Conservation (phyloP, 2,329 filamentous ascomycete species). For the Paracamarosporium sp. region DNA sequence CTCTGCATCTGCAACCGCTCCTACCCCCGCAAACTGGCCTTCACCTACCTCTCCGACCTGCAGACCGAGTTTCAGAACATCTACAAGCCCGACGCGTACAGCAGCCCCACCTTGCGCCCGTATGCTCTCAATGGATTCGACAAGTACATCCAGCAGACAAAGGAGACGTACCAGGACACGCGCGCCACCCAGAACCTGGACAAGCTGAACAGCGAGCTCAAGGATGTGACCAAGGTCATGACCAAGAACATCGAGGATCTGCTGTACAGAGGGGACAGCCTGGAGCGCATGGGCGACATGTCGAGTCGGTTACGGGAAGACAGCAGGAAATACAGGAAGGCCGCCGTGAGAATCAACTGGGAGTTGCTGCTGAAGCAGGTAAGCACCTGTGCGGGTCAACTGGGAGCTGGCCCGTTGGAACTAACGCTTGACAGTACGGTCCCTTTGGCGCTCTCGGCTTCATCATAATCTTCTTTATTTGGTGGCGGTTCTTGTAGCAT, state of each 20-base stretch:
- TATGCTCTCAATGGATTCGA: conserved; percentile 99
- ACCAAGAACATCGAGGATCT: conserved; percentile 99
- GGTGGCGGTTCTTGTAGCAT: conserved; percentile 86
- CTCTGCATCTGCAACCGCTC: conserved; percentile 91
- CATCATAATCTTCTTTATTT: conserved; percentile 85
- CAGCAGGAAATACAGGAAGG: conserved; percentile 90
- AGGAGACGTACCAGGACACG: conserved; percentile 91
- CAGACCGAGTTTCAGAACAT: conserved; percentile 88
- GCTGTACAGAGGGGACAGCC: conserved; percentile 88
- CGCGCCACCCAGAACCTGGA: conserved; percentile 91
- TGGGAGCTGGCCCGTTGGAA: conserved; percentile 7
- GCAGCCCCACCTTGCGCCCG: conserved; percentile 77
- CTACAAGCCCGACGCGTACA: conserved; percentile 77
- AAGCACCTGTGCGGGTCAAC: conserved; percentile 28
- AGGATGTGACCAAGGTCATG: conserved; percentile 99
- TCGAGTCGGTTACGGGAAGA: conserved; percentile 87
- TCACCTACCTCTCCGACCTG: conserved; percentile 96
- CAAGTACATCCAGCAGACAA: conserved; percentile 92
- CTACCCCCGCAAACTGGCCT: conserved; percentile 97
- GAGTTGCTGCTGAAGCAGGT: conserved; percentile 91
- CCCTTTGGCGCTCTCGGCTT: conserved; percentile 83
- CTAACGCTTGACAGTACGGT: conserved; percentile 68
- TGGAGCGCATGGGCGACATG: conserved; percentile 97
- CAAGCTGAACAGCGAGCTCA: conserved; percentile 94
- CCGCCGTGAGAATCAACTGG: conserved; percentile 97